Conservation (phyloP, 352 stramenopile genomes). For the Saprolegnia diclina region DNA sequence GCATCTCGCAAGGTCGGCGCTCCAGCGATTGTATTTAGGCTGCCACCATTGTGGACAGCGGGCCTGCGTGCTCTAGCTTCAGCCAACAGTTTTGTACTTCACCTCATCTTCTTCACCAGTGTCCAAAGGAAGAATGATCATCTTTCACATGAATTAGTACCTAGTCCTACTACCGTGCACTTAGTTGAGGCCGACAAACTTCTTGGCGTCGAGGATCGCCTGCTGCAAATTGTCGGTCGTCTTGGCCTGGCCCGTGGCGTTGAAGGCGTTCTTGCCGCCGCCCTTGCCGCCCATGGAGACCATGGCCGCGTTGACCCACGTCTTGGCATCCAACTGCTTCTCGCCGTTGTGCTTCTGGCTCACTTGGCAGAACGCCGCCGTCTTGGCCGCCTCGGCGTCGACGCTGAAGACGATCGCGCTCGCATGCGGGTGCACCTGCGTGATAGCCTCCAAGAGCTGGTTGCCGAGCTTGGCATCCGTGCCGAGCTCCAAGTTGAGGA, state of each 20-base stretch:
- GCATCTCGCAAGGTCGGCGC: no score
- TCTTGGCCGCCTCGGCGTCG: constrained; percentile 89
- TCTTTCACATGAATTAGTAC: no score
- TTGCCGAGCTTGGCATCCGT: constrained; percentile 93
- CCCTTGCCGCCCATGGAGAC: constrained; percentile 91
- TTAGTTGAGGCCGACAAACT: constrained; percentile 26
- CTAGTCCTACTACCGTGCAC: neutral
- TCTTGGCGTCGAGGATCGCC: constrained; percentile 59
- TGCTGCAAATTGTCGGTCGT: constrained; percentile 63
- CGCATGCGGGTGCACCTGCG: constrained; percentile 62
- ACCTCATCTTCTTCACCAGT: no score
- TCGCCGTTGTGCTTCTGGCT: constrained; percentile 68
- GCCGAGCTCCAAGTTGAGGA: constrained; percentile 90
- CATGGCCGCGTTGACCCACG: constrained; percentile 92
- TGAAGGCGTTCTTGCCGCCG: constrained; percentile 86
- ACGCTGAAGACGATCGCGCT: constrained; percentile 92
- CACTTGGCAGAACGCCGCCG: constrained; percentile 88
- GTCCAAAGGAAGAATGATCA: no score
- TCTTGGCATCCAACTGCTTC: constrained; percentile 82
- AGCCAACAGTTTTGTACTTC: neutral
- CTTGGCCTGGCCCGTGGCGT: constrained; percentile 76
- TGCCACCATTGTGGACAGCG: constrained; percentile 9
- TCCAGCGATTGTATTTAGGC: constrained; percentile 3
- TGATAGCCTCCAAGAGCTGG: constrained; percentile 92
- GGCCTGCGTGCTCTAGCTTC: constrained; percentile 15